Conservation (phyloP, 768 basidiomycete genomes). For the Lactifluus piperatus region DNA sequence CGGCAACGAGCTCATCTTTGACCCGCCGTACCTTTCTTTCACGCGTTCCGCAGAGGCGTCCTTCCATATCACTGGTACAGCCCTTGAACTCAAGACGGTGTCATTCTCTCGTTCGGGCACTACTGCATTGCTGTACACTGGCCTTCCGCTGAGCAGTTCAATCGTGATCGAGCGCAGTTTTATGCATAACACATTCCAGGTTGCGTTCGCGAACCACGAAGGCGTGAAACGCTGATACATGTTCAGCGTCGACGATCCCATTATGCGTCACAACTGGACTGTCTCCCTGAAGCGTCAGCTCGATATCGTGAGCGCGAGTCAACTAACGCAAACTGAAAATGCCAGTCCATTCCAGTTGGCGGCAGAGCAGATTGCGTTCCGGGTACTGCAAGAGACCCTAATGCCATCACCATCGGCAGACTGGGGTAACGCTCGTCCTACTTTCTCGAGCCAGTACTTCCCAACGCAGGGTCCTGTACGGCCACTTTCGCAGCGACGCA, state of each 20-base stretch:
- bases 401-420: slow-evolving; percentile 33
- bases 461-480: slow-evolving; percentile 17
- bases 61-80: slow-evolving; percentile 84
- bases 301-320: slow-evolving; percentile 36
- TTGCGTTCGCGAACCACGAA: slow-evolving; percentile 67
- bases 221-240: slow-evolving; percentile 80
- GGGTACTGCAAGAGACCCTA: slow-evolving; percentile 77
- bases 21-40: slow-evolving; percentile 79
- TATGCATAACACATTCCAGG: slow-evolving; percentile 94
- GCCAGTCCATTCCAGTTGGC: slow-evolving; percentile 47
- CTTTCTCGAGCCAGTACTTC: slow-evolving; percentile 31
- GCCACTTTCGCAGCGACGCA: slow-evolving; percentile 24
- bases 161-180: slow-evolving; percentile 85
- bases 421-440: slow-evolving; percentile 4
- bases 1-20: slow-evolving; percentile 83
- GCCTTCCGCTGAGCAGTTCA: slow-evolving; percentile 69
- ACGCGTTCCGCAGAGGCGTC: slow-evolving; percentile 69
- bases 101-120: slow-evolving; percentile 77
- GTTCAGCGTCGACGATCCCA: slow-evolving; percentile 83
- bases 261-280: slow-evolving; percentile 68
- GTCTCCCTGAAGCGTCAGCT: slow-evolving; percentile 60
- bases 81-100: slow-evolving; percentile 75
- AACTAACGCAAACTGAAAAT: slow-evolving; percentile 22
- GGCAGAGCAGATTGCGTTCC: slow-evolving; percentile 68
- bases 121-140: slow-evolving; percentile 75